A percentile compares a stretch with the other conserved stretches of the same genome.
phyloP scores from a whole-genome alignment of 2,329 filamentous ascomycete genomes.

The Verticillium isaacii region DNA sequence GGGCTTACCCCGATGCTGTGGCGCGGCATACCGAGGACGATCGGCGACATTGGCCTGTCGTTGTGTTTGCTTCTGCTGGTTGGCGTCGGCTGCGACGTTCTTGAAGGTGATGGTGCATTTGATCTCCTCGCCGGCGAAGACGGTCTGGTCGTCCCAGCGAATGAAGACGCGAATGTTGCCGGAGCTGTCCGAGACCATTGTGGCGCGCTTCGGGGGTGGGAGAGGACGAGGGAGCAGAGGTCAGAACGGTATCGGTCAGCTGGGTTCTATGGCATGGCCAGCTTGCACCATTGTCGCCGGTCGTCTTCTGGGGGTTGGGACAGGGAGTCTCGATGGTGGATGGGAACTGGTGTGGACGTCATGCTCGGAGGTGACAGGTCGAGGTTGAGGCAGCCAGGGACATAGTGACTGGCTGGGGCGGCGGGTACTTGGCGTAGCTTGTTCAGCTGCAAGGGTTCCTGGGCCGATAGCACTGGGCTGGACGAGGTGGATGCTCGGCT shows the following conservation, averaged over 20 bases:
- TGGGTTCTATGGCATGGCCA: background rate
- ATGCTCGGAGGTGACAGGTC: background rate
- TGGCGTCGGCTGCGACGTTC: slow-evolving; percentile 60
- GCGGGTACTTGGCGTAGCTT: background rate
- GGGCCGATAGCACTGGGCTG: background rate
- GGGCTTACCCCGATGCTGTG: slow-evolving; percentile 37
- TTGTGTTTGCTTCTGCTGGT: slow-evolving; percentile 21
- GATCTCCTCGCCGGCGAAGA: slow-evolving; percentile 94
- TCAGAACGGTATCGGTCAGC: background rate
- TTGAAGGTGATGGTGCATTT: slow-evolving; percentile 96
- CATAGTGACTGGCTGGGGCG: background rate
- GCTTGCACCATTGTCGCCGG: background rate
- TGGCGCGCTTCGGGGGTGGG: slow-evolving; percentile 13
- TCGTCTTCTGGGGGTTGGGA: background rate
- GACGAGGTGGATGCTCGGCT: no score
- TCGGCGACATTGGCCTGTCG: slow-evolving; percentile 11
- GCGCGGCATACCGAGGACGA: slow-evolving; percentile 27
- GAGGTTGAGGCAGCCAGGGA: background rate
- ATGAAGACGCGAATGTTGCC: slow-evolving; percentile 92
- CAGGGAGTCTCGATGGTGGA: background rate
- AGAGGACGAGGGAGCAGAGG: background rate
- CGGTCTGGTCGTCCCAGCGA: slow-evolving; percentile 87
- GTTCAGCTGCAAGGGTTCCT: background rate
- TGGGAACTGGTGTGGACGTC: background rate
- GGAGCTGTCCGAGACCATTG: slow-evolving; percentile 44